Evolutionary conservation across 1,284 basidiomycete species (phyloP).

Genomic region (Papiliotrema nemorosa): DNA sequence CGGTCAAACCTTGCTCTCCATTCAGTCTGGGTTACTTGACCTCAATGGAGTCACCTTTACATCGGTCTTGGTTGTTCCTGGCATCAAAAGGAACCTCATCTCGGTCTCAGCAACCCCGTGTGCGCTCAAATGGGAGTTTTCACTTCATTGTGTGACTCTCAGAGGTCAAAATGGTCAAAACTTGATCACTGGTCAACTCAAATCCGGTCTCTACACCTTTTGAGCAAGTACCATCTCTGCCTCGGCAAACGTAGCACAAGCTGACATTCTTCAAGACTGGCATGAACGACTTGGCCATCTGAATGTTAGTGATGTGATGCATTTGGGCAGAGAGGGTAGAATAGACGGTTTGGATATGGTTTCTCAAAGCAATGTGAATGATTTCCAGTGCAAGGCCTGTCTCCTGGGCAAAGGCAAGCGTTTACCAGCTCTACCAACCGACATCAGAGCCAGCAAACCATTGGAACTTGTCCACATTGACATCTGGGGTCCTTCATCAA

Average conservation of each 20-base stretch:
- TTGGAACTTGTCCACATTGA: conserved; percentile 2
- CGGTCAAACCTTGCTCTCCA: background rate
- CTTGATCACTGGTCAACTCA: background rate
- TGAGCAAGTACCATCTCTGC: background rate
- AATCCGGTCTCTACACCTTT: background rate
- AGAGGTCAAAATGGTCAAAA: background rate
- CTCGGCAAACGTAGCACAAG: background rate
- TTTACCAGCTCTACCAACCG: background rate
- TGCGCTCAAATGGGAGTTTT: background rate
- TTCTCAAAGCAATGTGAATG: background rate
- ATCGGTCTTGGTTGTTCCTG: background rate
- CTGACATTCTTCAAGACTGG: background rate
- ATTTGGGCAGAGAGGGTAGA: background rate
- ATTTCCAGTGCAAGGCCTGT: background rate
- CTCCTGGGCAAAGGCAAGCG: background rate
- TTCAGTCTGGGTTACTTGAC: background rate
- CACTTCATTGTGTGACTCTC: background rate
- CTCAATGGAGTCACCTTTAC: background rate
- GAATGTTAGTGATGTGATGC: background rate
- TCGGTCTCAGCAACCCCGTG: background rate
- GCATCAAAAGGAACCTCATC: background rate
- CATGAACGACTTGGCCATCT: background rate
- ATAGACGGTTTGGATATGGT: background rate
- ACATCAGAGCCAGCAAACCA: background rate
- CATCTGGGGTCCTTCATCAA: conserved; percentile 4